These are phyloP conservation scores for Komagataea norvegica DNA, from an alignment of 1,139 yeast species.

Conservation along the genomic window DNA sequence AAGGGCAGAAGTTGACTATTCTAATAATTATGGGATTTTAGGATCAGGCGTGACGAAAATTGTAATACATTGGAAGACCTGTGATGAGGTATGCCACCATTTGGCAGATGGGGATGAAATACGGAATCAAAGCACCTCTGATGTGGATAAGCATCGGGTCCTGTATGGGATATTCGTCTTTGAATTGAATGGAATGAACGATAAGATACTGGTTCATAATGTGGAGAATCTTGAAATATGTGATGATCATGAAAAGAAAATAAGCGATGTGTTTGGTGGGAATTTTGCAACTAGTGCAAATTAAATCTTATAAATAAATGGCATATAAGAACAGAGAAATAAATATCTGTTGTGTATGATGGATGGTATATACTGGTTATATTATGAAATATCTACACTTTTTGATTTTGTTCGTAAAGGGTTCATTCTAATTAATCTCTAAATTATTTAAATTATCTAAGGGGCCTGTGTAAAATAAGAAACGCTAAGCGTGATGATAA, in stretches of 20 bases:
- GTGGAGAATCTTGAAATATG: conserved; percentile 66
- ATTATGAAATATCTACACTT: too few relatives aligned
- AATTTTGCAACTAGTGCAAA: conserved; percentile 4
- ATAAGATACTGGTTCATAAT: conserved; percentile 59
- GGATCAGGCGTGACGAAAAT: conserved; percentile 44
- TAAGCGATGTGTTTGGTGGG: conserved; percentile 11
- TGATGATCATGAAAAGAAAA: conserved; percentile 36
- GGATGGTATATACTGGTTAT: too few relatives aligned
- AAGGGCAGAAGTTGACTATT: conserved; percentile 30
- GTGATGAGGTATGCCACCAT: conserved; percentile 28
- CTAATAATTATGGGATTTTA: conserved; percentile 23
- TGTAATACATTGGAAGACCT: conserved; percentile 58
- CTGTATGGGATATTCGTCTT: conserved; percentile 65
- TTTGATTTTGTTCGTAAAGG: background rate
- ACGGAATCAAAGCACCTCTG: background rate
- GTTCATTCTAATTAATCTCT: background rate
- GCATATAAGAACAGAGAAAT: background rate
- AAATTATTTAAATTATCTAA: background rate
- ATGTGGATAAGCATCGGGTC: conserved; percentile 7
- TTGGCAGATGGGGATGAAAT: conserved; percentile 3
- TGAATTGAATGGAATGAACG: conserved; percentile 58
- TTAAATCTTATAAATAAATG: conserved; percentile 1
- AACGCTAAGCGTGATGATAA: too few relatives aligned
- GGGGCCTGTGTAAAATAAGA: too few relatives aligned
- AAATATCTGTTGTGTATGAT: too few relatives aligned